These are phyloP conservation scores for Amanita fuliginea DNA, from an alignment of 768 basidiomycete species.

Conservation along the genomic window DNA sequence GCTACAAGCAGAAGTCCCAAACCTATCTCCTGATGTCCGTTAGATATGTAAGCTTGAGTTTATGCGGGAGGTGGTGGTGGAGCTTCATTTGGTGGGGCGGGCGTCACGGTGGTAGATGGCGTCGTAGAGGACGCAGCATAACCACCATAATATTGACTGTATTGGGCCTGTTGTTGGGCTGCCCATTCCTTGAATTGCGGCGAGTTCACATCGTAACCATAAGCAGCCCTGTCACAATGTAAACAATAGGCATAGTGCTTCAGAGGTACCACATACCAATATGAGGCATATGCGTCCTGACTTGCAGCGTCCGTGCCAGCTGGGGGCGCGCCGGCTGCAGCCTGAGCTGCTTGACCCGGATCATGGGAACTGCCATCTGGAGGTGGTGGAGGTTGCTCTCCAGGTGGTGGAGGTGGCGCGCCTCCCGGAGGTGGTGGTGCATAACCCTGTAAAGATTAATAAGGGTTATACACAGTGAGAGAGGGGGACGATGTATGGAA, in stretches of 20 bases:
- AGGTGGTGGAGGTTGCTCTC: slow-evolving; percentile 33
- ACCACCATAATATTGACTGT: slow-evolving; percentile 61
- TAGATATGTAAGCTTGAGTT: neutral
- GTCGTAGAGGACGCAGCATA: slow-evolving; percentile 22
- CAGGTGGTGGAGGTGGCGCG: slow-evolving; percentile 44
- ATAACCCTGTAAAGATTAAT: slow-evolving; percentile 22
- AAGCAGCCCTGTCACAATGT: slow-evolving; percentile 50
- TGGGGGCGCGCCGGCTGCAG: slow-evolving; percentile 1
- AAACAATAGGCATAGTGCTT: neutral
- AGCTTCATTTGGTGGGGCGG: slow-evolving; percentile 9
- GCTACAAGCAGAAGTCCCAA: neutral
- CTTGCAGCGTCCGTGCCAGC: slow-evolving; percentile 15
- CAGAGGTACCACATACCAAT: slow-evolving; percentile 34
- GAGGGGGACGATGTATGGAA: slow-evolving; percentile 1
- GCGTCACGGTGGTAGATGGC: slow-evolving; percentile 10
- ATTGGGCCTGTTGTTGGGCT: slow-evolving; percentile 61
- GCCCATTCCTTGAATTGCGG: slow-evolving; percentile 76
- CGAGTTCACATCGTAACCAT: slow-evolving; percentile 82
- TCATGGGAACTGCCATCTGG: slow-evolving; percentile 28
- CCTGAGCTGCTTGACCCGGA: slow-evolving; percentile 1
- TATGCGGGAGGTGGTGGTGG: slow-evolving; percentile 25
- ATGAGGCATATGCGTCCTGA: slow-evolving; percentile 44
- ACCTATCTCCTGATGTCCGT: neutral
- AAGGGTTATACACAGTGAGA: slow-evolving; percentile 2
- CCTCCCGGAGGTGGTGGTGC: slow-evolving; percentile 40